Conservation (phyloP, 2,329 filamentous ascomycete species). For the Colletotrichum chrysophilum region DNA sequence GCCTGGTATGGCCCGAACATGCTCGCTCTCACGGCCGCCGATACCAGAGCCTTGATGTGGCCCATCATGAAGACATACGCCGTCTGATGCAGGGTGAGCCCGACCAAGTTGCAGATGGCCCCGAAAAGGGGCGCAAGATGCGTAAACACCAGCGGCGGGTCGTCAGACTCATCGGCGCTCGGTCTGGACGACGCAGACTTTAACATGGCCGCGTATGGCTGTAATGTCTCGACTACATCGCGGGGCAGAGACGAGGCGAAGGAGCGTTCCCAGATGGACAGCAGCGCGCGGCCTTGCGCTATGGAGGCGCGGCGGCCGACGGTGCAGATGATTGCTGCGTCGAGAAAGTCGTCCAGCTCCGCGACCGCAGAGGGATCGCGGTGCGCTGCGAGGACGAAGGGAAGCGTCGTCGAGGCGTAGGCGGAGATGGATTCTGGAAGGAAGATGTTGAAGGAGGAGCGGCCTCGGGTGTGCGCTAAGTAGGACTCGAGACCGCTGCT, state of each 20-base stretch:
- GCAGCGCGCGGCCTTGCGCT: slow-evolving; percentile 76
- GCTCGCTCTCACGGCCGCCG: slow-evolving; percentile 77
- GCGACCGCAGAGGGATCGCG: slow-evolving; percentile 55
- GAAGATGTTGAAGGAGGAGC: slow-evolving; percentile 66
- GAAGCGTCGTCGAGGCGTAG: slow-evolving; percentile 74
- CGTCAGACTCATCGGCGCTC: slow-evolving; percentile 6
- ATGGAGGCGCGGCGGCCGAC: slow-evolving; percentile 78
- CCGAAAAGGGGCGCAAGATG: slow-evolving; percentile 78
- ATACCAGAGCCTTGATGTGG: slow-evolving; percentile 78
- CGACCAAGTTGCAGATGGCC: slow-evolving; percentile 65
- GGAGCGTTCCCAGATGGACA: slow-evolving; percentile 78
- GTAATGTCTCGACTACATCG: slow-evolving; percentile 29
- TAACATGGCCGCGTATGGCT: slow-evolving; percentile 41
- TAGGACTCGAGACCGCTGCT: slow-evolving; percentile 84
- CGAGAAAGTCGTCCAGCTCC: slow-evolving; percentile 74
- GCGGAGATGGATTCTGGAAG: slow-evolving; percentile 73
- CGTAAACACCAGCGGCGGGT: slow-evolving; percentile 16
- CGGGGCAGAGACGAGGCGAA: slow-evolving; percentile 50
- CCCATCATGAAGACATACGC: slow-evolving; percentile 79
- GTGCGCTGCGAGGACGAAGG: slow-evolving; percentile 75
- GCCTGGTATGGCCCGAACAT: slow-evolving; percentile 83
- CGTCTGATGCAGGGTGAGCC: slow-evolving; percentile 64
- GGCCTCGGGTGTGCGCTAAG: slow-evolving; percentile 66
- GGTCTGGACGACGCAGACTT: slow-evolving; percentile 25
- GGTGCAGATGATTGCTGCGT: slow-evolving; percentile 79